Base-by-base conservation (phyloP, 768 basidiomycete species). In the Rickenella mellea region DNA sequence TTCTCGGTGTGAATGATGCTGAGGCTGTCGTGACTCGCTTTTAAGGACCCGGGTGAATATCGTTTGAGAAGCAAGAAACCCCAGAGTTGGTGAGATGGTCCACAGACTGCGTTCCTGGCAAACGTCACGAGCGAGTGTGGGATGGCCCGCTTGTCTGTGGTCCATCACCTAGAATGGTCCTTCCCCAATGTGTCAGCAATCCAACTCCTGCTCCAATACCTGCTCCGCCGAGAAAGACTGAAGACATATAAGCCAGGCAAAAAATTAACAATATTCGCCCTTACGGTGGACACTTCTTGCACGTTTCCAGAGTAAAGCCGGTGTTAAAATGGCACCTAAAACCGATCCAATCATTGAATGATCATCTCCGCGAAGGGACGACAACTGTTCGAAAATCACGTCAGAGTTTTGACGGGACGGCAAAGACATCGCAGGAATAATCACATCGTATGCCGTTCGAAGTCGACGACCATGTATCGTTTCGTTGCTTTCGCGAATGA, bases 291-390 rank as follows among this genome's bases (percentile, higher is more conserved):
- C 60, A 12, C 68, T 55, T 26, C 61, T 66, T 25, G 81, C 83
- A 41, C 72, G 70, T 38, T 73, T 86, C 83, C 83, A 89, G 39
- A 88, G 66, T 22, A 87, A 40, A 2, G 83, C 80, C 3, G 87
- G 80, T 4, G 70, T 73, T 2, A 88, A 55, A 11, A 82, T 71
- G 12, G 73, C 74, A 43, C 69, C 72, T 17, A 90, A 59, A 36
- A 88, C 52, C 15, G 70, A 69, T 20, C 87, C 87, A 35, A 89
- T 83, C 2, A 76, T 85, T 17, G 83, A 71, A 54, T 85, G 79
- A 56, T 89, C 87, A 42, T 86, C 77, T 36, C 71, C 68, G 48
- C 84, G 67, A 40, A 84, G 59, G 17, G 73, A 68, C 30, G 66
- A 62, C 11, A 68, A 72, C 83, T 87, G 40, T 8, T n/a, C n/a